Evolutionary conservation across 192 early-diverging fungal genomes (phyloP), one percentile per base, ranked within the genome.

Genomic region (Ramicandelaber brevisporus): DNA sequence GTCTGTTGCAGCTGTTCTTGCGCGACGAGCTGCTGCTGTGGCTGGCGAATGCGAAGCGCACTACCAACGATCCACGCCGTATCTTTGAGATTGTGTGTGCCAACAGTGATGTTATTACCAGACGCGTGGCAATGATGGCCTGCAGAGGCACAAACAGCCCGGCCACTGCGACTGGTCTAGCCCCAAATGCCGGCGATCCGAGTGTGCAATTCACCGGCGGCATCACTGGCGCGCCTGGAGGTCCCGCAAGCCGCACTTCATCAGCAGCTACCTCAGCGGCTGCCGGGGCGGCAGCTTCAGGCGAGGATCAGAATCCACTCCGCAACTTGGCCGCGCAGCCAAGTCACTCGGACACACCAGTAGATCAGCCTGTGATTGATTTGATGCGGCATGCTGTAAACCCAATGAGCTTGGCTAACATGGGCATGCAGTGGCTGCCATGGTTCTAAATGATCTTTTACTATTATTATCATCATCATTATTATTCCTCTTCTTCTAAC

Each of bases 381-480:
- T 48, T 99, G 34, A 76, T 99, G 34, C 70, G 69, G 19, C 66
- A 78, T 26, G 89, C 90, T 1, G 73, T 62, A 12, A 88, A 89
- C 36, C 85, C 90, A 3, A 64, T 76, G 23, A 96, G 90, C 44
- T 57, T 96, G 46, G 70, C 86, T 3, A 69, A 80, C 35, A 95
- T 96, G 90, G 90, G 95, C 41, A 70, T 80, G 30, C 60, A 63
- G 12, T 99, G 82, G 74, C 59, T 90, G 70, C 77, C 73, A 4
- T 85, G 74, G 74, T 44, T 82, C 14, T 85, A 67, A 49, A 29
- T 29, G 6, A 29, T 29, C 28, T 5, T 29, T 5, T 29, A 12
- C 6, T 6, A 14, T 6, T 6, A 29, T 29, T 29, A 29, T 11
- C n/a, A n/a, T n/a, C n/a, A n/a, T 29, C 13, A 6, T 29, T 6